A percentile compares a stretch with the other conserved stretches of the same genome.
phyloP scores from a whole-genome alignment of 768 basidiomycete species.

The Russula sp. region DNA sequence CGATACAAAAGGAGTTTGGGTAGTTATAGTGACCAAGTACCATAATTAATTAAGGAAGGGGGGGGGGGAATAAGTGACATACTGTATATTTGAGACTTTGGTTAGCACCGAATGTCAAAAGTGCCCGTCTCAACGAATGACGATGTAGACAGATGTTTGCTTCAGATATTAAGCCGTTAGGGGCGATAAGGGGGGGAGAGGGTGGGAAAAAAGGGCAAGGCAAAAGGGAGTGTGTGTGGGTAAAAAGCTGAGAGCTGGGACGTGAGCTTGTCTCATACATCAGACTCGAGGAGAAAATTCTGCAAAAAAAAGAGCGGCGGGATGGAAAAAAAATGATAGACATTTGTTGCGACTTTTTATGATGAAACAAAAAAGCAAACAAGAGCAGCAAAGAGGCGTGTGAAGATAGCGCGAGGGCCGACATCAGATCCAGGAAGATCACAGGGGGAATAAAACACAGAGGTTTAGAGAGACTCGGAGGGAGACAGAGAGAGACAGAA shows the following conservation, averaged over 20 bases:
- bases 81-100: neutral
- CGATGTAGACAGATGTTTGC: neutral
- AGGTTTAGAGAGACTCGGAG: too few relatives aligned
- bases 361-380: neutral
- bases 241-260: neutral
- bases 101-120: neutral
- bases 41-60: slow-evolving; percentile 3
- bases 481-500: neutral
- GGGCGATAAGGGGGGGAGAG: neutral
- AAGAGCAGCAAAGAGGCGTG: neutral
- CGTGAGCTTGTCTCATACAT: slow-evolving; percentile 2
- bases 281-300: neutral
- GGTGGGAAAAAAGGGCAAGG: neutral
- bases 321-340: slow-evolving; percentile 9
- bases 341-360: neutral
- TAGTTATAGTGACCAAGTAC: slow-evolving; percentile 17
- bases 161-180: slow-evolving; percentile 6
- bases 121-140: neutral
- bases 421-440: neutral
- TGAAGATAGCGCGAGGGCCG: slow-evolving; percentile 6
- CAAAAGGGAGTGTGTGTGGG: slow-evolving; percentile 3
- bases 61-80: neutral
- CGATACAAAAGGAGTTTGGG: slow-evolving; percentile 15
- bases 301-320: slow-evolving; percentile 4
- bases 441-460: too few relatives aligned